Conservation (phyloP, 257 asterid species). For the Jaltomata sinuosa region DNA sequence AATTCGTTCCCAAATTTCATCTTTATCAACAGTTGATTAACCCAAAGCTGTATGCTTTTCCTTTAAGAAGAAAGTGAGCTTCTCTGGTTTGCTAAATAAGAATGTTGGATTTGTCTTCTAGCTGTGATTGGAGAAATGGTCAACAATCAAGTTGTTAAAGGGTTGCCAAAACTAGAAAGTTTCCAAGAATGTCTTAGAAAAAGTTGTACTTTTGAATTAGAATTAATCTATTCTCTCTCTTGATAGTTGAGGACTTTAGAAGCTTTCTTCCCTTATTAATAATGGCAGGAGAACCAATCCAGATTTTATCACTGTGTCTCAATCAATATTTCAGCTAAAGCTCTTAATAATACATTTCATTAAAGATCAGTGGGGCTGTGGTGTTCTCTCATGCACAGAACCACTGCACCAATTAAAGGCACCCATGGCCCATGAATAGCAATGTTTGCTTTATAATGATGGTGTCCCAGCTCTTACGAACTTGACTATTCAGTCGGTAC, state of each 20-base stretch:
- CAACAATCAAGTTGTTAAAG: neutral
- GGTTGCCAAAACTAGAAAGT: neutral
- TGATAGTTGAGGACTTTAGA: neutral
- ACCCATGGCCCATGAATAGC: neutral
- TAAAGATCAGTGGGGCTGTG: neutral
- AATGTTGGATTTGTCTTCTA: neutral
- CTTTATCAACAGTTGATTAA: neutral
- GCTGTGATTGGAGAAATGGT: neutral
- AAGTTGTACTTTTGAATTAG: neutral
- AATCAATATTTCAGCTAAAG: neutral
- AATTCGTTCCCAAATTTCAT: conserved; percentile 91
- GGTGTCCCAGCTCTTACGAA: neutral
- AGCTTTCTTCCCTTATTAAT: neutral
- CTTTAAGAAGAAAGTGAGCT: neutral
- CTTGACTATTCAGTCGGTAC: neutral
- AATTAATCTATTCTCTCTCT: neutral
- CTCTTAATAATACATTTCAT: neutral
- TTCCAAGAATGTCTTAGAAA: neutral
- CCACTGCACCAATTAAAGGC: neutral
- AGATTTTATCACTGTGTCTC: neutral
- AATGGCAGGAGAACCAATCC: neutral
- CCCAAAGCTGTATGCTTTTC: neutral
- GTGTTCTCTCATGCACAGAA: neutral
- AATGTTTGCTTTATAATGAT: neutral
- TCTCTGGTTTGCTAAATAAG: neutral